Conservation (phyloP, 176 grass and related monocot species). For the Microstegium vimineum region DNA sequence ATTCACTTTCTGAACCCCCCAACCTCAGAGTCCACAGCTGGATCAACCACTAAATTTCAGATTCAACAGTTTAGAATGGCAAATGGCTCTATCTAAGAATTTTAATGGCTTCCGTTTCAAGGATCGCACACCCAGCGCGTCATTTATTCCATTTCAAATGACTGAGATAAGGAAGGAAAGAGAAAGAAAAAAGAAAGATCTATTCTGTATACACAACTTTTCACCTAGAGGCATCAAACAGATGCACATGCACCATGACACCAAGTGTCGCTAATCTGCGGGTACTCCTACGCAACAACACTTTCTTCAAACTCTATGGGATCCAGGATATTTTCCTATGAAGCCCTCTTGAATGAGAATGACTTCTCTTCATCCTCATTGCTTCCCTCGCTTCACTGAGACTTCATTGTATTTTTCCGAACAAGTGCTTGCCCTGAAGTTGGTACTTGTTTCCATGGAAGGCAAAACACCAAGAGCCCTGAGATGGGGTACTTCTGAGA, state of each 20-base stretch:
- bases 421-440: slow-evolving; percentile 5
- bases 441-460: slow-evolving; percentile 47
- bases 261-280: slow-evolving; percentile 20
- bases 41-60: too few relatives aligned
- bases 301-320: slow-evolving; percentile 42
- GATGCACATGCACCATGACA: too few relatives aligned
- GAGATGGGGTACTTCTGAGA: slow-evolving; percentile 47
- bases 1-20: too few relatives aligned
- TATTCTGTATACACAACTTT: slow-evolving; percentile 34
- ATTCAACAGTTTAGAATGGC: too few relatives aligned
- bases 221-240: slow-evolving; percentile 17
- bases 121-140: too few relatives aligned
- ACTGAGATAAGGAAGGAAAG: too few relatives aligned
- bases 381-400: slow-evolving; percentile 24
- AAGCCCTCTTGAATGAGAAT: slow-evolving; percentile 59
- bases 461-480: slow-evolving; percentile 63
- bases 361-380: slow-evolving; percentile 18
- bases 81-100: too few relatives aligned
- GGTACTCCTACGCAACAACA: slow-evolving; percentile 28
- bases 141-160: too few relatives aligned
- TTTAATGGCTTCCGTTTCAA: too few relatives aligned
- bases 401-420: slow-evolving; percentile 30
- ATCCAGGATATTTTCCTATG: slow-evolving; percentile 41
- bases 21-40: too few relatives aligned
- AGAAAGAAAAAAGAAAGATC: too few relatives aligned